These are phyloP conservation scores for Orbilia ellipsospora DNA, from an alignment of 2,329 filamentous ascomycete species.

Conservation along the genomic window DNA sequence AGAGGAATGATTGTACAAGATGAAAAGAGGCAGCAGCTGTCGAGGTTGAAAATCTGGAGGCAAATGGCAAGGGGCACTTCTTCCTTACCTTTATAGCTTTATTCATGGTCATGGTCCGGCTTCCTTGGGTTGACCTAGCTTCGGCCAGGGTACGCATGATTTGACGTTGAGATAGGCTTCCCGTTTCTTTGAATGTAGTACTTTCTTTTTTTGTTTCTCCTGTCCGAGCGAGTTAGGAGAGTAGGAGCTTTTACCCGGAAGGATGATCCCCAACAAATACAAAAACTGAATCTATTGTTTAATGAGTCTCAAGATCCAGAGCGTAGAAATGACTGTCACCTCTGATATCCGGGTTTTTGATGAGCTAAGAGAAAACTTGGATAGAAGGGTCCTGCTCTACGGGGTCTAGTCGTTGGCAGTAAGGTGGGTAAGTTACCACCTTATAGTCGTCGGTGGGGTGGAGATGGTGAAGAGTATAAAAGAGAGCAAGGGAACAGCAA, in stretches of 20 bases:
- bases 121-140: constrained; percentile 41
- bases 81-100: constrained; percentile 1
- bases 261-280: constrained; percentile 18
- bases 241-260: constrained; percentile 50
- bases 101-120: constrained; percentile 50
- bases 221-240: constrained; percentile 22
- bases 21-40: constrained; percentile 32
- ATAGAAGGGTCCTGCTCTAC: constrained; percentile 42
- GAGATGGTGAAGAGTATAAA: too few relatives aligned
- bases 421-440: too few relatives aligned
- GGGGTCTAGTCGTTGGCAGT: constrained; percentile 15
- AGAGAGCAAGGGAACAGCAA: not conserved
- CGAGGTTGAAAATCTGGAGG: constrained; percentile 17
- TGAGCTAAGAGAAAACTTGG: constrained; percentile 17
- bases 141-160: constrained; percentile 32
- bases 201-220: constrained; percentile 21
- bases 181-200: constrained; percentile 25
- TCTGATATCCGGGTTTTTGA: constrained; percentile 4
- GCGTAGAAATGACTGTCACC: not conserved
- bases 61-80: constrained; percentile 17
- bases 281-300: not conserved
- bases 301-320: not conserved
- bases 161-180: constrained; percentile 54
- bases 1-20: constrained; percentile 1
- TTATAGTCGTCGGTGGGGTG: too few relatives aligned